Evolutionary conservation across 345 rosid species (phyloP).

Genomic region (Citrus sinensis): DNA sequence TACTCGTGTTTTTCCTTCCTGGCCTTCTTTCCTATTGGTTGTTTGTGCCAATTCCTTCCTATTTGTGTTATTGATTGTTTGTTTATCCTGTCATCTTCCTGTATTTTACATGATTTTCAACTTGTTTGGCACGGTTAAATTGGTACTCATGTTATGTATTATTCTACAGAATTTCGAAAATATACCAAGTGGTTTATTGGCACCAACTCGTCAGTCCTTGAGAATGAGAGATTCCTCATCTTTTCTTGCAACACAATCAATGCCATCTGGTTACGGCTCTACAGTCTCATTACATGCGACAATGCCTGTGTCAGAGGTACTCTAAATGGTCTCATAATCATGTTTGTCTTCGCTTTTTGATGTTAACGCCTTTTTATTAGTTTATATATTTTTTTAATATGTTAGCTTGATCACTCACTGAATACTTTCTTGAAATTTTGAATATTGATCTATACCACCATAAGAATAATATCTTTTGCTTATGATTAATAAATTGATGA

Average conservation of each 20-base stretch:
- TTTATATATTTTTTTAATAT: neutral
- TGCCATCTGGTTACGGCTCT: slow-evolving; percentile 24
- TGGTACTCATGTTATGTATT: slow-evolving; percentile 3
- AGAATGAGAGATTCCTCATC: slow-evolving; percentile 20
- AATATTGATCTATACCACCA: neutral
- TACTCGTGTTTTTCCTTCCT: neutral
- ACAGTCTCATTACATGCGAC: slow-evolving; percentile 19
- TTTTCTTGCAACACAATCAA: slow-evolving; percentile 15
- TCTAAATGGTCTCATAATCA: neutral
- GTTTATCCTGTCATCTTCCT: neutral
- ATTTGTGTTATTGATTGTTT: neutral
- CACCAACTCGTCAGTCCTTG: slow-evolving; percentile 20
- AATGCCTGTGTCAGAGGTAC: slow-evolving; percentile 39
- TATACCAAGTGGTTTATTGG: slow-evolving; percentile 19
- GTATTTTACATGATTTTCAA: slow-evolving; percentile 1
- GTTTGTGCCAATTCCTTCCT: neutral
- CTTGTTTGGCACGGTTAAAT: neutral
- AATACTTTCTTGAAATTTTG: neutral
- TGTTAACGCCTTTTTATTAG: neutral
- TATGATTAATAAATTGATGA: neutral
- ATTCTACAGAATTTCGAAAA: slow-evolving; percentile 25
- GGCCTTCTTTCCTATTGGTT: neutral
- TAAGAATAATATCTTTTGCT: neutral
- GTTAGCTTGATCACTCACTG: neutral
- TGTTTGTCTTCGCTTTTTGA: neutral